Percentiles rank a stretch among this genome's conserved stretches.
Conservation (phyloP, 2,329 filamentous ascomycete genomes). For the Apiospora marii region DNA sequence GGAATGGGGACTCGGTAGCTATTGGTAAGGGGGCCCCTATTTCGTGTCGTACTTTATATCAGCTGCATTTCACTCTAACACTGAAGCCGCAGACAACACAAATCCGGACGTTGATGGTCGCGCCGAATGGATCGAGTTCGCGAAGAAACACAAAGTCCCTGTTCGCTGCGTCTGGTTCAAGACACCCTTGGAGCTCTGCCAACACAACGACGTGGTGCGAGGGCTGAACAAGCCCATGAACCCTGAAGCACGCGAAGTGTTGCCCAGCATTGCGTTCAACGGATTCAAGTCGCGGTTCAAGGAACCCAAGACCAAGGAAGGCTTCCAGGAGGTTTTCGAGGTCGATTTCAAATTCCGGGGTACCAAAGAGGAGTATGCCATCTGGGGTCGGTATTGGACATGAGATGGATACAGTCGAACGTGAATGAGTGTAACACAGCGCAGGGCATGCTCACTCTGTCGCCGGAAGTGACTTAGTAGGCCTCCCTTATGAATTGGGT, state of each 20-base stretch:
- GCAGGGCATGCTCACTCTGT: background rate
- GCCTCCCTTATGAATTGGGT: background rate
- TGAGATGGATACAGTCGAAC: slow-evolving; percentile 44
- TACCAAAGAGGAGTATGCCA: slow-evolving; percentile 68
- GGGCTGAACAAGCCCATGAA: slow-evolving; percentile 75
- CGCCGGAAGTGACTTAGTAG: background rate
- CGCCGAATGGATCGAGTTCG: slow-evolving; percentile 79
- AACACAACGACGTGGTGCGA: slow-evolving; percentile 89
- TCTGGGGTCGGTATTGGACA: slow-evolving; percentile 83
- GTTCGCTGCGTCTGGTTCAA: slow-evolving; percentile 90
- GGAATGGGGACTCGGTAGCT: slow-evolving; percentile 72
- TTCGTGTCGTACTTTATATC: slow-evolving; percentile 29
- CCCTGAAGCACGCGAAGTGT: slow-evolving; percentile 76
- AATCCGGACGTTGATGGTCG: slow-evolving; percentile 84
- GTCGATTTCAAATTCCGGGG: slow-evolving; percentile 82
- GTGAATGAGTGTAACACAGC: too few species aligned
- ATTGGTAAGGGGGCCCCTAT: slow-evolving; percentile 66
- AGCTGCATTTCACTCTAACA: slow-evolving; percentile 24
- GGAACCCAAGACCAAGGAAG: slow-evolving; percentile 76
- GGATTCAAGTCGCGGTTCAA: slow-evolving; percentile 77
- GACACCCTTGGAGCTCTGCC: slow-evolving; percentile 71
- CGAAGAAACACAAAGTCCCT: slow-evolving; percentile 72
- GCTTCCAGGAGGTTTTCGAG: slow-evolving; percentile 80
- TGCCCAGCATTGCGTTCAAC: slow-evolving; percentile 84
- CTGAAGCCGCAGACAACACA: slow-evolving; percentile 78